Percentiles rank a stretch among this genome's conserved stretches.
Evolutionary conservation across 805 yeast species (phyloP).

Genomic region (Candida coquimbonensis): DNA sequence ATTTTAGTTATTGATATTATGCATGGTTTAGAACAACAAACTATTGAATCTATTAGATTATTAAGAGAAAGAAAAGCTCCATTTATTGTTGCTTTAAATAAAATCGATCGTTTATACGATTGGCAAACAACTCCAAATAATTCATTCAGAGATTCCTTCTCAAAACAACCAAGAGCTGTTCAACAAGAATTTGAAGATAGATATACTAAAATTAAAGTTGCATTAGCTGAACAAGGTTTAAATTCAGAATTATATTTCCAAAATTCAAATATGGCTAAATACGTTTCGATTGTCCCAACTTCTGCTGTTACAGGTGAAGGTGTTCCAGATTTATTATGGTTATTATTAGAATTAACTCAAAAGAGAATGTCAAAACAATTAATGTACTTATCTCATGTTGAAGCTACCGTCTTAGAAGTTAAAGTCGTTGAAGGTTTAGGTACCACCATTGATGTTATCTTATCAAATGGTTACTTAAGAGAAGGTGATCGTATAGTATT

Average conservation of each 20-base stretch:
- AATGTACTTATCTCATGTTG: constrained; percentile 89
- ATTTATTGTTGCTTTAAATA: constrained; percentile 92
- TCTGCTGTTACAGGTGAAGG: constrained; percentile 99
- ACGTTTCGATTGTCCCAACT: constrained; percentile 95
- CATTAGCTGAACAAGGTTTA: constrained; percentile 95
- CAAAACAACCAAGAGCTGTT: constrained; percentile 75
- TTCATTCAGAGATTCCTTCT: constrained; percentile 90
- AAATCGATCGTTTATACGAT: constrained; percentile 94
- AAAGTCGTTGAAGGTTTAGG: constrained; percentile 98
- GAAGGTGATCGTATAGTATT: constrained; percentile 95
- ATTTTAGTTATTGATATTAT: constrained; percentile 95
- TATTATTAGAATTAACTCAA: constrained; percentile 90
- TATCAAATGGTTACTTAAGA: constrained; percentile 90
- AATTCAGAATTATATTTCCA: constrained; percentile 95
- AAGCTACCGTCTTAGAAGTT: constrained; percentile 95
- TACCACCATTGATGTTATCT: constrained; percentile 94
- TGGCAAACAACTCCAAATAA: constrained; percentile 91
- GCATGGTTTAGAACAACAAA: constrained; percentile 99
- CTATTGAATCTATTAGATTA: constrained; percentile 86
- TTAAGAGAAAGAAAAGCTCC: constrained; percentile 98
- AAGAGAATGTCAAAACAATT: constrained; percentile 98
- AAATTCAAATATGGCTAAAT: constrained; percentile 87
- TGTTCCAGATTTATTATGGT: constrained; percentile 97
- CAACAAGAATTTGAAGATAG: constrained; percentile 90
- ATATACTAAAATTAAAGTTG: constrained; percentile 75